Evolutionary conservation across 2,329 filamentous ascomycete genomes (phyloP), one percentile per base, ranked within the genome.

Genomic region (Ophiobolus disseminans): DNA sequence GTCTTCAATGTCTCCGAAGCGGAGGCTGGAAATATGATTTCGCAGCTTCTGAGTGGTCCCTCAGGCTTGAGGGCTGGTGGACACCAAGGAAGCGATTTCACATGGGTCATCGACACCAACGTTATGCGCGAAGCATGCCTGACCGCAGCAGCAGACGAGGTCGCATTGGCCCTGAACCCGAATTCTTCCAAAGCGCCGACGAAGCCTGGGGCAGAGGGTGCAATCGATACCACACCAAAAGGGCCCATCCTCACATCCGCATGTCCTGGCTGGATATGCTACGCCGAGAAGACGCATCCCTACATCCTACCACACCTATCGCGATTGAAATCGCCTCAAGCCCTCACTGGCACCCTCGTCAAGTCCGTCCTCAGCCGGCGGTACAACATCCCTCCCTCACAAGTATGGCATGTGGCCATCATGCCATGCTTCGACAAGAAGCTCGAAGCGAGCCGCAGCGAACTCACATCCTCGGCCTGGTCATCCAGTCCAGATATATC

Each of bases 361-460:
- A 99, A 99, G 75, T 93, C 91, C 0, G 84, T 89, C 0, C 76
- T 99, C 26, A 91, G 88, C 72, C 85, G 84, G 58, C 82, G 78
- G 42, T 81, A 92, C 53, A 84, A 84, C 25, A 85, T 97, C 39
- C 74, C 87, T 1, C 88, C 91, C 0, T 86, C 87, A 55, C 85
- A 86, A 60, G 91, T 99, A 69, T 99, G 93, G 90, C 93, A 97
- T 73, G 75, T 97, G 43, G 91, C 93, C 10, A 82, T 99, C 36
- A 99, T 99, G 94, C 94, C 94, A 16, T 99, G 94, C 73, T 97
- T 99, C 72, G 94, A 99, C 73, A 99, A 99, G 79, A 99, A 99
- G 74, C 82, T 99, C 21, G 94, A 99, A 76, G 94, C 94, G 5
- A 96, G 91, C 62, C 86, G 94, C 43, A 88, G 91, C 72, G 94